phyloP scores from a whole-genome alignment of 805 yeast species.

The Yarrowia yakushimensis region DNA sequence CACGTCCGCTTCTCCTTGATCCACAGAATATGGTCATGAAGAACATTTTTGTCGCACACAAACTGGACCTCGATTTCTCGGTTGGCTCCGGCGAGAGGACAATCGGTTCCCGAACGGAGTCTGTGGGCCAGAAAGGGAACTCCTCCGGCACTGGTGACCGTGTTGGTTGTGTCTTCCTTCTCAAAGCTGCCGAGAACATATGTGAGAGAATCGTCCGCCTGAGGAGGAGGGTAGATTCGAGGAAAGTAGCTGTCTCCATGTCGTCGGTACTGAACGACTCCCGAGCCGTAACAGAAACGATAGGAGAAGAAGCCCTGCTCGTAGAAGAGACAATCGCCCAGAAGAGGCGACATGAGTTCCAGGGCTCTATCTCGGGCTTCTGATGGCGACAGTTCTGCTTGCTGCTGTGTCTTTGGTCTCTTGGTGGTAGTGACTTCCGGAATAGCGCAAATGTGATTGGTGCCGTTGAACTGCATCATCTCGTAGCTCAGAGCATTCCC shows the following conservation, averaged over 20 bases:
- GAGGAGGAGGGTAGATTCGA: slow-evolving; percentile 27
- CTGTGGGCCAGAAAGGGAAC: slow-evolving; percentile 37
- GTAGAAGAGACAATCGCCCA: slow-evolving; percentile 33
- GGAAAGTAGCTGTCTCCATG: slow-evolving; percentile 16
- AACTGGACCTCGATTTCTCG: slow-evolving; percentile 56
- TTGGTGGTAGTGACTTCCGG: slow-evolving; percentile 24
- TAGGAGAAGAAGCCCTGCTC: slow-evolving; percentile 53
- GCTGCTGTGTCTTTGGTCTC: not conserved
- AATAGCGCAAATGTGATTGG: slow-evolving; percentile 29
- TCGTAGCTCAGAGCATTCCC: slow-evolving; percentile 25
- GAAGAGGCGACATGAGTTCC: slow-evolving; percentile 28
- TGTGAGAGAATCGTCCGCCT: slow-evolving; percentile 33
- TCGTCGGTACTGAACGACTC: slow-evolving; percentile 49
- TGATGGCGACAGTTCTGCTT: not conserved
- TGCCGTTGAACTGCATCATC: slow-evolving; percentile 27
- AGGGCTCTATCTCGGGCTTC: slow-evolving; percentile 26
- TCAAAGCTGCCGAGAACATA: slow-evolving; percentile 37
- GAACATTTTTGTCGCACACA: slow-evolving; percentile 47
- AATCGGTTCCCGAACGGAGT: slow-evolving; percentile 51
- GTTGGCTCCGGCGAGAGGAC: slow-evolving; percentile 55
- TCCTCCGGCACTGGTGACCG: slow-evolving; percentile 31
- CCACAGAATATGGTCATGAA: slow-evolving; percentile 38
- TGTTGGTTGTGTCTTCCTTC: slow-evolving; percentile 6
- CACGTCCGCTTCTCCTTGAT: slow-evolving; percentile 56
- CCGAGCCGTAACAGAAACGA: slow-evolving; percentile 48